Conservation (phyloP, 192 early-diverging fungal genomes). For the Backusella australiensis region DNA sequence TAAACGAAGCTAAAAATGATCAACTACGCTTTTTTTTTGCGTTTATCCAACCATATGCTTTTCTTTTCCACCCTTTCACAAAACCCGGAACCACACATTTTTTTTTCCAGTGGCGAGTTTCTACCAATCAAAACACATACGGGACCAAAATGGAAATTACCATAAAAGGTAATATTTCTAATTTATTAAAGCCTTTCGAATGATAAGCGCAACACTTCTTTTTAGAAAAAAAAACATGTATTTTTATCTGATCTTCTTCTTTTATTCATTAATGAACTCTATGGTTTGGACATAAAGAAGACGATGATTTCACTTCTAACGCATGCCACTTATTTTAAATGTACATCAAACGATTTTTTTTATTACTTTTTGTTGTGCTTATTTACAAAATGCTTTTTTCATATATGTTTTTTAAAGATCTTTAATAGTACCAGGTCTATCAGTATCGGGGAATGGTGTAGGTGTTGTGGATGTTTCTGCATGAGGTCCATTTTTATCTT, state of each 20-base stretch:
- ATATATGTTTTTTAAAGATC: not conserved
- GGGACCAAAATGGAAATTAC: not conserved
- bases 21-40: too few relatives aligned
- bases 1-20: too few relatives aligned
- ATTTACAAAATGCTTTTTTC: not conserved
- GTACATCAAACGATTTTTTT: not conserved
- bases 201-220: not conserved
- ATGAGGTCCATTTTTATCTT: slow-evolving; percentile 14
- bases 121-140: not conserved
- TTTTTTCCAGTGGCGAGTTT: too few relatives aligned
- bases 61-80: too few relatives aligned
- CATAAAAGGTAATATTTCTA: not conserved
- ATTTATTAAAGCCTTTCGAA: not conserved
- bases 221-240: not conserved
- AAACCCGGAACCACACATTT: too few relatives aligned
- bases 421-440: slow-evolving; percentile 10
- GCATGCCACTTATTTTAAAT: not conserved
- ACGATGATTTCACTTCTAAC: too few relatives aligned
- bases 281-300: too few relatives aligned
- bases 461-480: slow-evolving; percentile 29
- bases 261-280: too few relatives aligned
- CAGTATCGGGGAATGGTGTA: slow-evolving; percentile 24
- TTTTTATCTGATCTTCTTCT: not conserved
- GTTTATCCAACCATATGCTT: too few relatives aligned
- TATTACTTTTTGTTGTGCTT: not conserved